phyloP scores from a whole-genome alignment of 1,284 basidiomycete species.

The Thecaphora frezii region DNA sequence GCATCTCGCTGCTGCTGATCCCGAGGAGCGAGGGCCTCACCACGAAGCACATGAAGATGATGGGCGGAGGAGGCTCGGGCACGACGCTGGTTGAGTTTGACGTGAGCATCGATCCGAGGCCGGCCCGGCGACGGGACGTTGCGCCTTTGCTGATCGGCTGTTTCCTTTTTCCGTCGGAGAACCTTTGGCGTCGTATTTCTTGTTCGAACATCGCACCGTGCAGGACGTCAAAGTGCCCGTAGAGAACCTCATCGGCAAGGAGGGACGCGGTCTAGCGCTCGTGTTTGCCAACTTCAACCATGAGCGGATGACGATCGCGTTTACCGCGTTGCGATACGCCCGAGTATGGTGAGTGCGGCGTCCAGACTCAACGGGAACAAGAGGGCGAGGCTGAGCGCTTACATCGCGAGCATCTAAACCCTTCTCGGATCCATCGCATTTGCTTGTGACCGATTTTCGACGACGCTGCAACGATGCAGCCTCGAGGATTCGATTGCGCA shows the following conservation, averaged over 20 bases:
- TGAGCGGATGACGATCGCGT: conserved; percentile 44
- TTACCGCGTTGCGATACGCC: conserved; percentile 36
- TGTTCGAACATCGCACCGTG: no score
- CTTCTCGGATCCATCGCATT: no score
- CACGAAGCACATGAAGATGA: conserved; percentile 56
- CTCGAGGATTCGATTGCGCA: conserved; percentile 46
- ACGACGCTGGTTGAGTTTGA: conserved; percentile 59
- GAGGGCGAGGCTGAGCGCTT: no score
- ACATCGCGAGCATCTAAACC: no score
- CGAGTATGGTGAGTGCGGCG: conserved; percentile 21
- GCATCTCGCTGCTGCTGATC: conserved; percentile 58
- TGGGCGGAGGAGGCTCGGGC: conserved; percentile 51
- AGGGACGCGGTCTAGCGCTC: conserved; percentile 40
- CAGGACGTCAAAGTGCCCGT: conserved; percentile 53
- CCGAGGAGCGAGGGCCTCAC: conserved; percentile 38
- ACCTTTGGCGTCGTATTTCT: not conserved
- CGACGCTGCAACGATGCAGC: not conserved
- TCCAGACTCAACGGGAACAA: no score
- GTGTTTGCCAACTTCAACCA: conserved; percentile 44
- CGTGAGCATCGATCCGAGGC: conserved; percentile 1
- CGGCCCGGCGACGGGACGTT: not conserved
- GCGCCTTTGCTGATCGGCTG: not conserved
- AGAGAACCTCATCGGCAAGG: conserved; percentile 58
- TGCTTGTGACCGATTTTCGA: no score
- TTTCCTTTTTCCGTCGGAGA: no score